A percentile compares a stretch with the other conserved stretches of the same genome.
Evolutionary conservation across 2,329 filamentous ascomycete genomes (phyloP).

Genomic region (Huntiella omanensis): DNA sequence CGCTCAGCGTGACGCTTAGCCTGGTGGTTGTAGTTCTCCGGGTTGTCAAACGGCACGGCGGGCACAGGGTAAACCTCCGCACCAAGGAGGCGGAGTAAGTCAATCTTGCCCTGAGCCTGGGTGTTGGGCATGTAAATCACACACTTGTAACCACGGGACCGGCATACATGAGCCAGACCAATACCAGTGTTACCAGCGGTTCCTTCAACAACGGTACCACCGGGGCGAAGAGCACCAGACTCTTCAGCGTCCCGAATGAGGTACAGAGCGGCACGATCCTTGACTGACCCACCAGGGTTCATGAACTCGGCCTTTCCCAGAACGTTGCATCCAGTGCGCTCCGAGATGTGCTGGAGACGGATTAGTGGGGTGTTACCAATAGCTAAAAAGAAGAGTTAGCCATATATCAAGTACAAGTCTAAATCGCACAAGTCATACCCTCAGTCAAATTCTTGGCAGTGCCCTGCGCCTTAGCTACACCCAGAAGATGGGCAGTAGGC

Average conservation of each 20-base stretch:
- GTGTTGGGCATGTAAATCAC: conserved; percentile 99
- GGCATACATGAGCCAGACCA: conserved; percentile 88
- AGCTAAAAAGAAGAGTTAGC: conserved; percentile 31
- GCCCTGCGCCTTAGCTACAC: conserved; percentile 63
- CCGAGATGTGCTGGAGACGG: conserved; percentile 69
- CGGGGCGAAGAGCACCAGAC: conserved; percentile 59
- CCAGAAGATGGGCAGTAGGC: conserved; percentile 42
- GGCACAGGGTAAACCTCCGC: conserved; percentile 94
- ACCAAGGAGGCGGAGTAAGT: conserved; percentile 73
- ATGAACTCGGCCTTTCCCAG: conserved; percentile 97
- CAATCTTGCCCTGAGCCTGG: conserved; percentile 94
- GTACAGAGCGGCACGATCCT: conserved; percentile 88
- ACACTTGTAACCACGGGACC: conserved; percentile 76
- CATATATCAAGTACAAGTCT: not conserved
- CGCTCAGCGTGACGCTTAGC: conserved; percentile 73
- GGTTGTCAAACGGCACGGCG: conserved; percentile 87
- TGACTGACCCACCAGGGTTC: conserved; percentile 91
- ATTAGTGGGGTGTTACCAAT: conserved; percentile 97
- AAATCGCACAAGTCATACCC: conserved; percentile 33
- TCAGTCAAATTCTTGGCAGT: conserved; percentile 61
- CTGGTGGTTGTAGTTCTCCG: conserved; percentile 96
- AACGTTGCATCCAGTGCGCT: conserved; percentile 80
- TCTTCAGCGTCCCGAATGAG: conserved; percentile 89
- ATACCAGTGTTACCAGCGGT: conserved; percentile 97
- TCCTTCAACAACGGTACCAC: conserved; percentile 89